Conservation (phyloP, 495 filamentous ascomycete genomes). For the Monascus purpureus region DNA sequence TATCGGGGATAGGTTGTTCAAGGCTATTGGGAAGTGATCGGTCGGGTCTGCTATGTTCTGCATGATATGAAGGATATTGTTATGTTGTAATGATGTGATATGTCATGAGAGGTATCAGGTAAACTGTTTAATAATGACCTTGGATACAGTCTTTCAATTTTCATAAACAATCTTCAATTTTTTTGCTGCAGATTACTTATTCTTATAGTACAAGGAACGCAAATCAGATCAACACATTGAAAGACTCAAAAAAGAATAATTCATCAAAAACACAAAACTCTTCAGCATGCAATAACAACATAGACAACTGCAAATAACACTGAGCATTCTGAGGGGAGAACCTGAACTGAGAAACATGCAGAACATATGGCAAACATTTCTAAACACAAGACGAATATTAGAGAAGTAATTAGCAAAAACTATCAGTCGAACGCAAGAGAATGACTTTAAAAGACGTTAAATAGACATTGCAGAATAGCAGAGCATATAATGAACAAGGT, state of each 20-base stretch:
- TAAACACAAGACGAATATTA: no score
- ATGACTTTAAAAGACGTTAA: conserved; percentile 4
- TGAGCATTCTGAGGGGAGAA: no score
- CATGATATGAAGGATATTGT: not conserved
- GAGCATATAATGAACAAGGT: conserved; percentile 16
- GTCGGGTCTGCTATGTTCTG: not conserved
- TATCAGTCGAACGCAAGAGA: conserved; percentile 11
- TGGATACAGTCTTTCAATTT: no score
- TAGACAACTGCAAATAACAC: no score
- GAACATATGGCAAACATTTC: no score
- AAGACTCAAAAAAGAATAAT: not conserved
- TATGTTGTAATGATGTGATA: no score
- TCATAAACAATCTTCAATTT: not conserved
- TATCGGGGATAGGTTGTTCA: conserved; percentile 83
- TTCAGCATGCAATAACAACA: no score
- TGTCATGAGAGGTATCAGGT: no score
- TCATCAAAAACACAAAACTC: not conserved
- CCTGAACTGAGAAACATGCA: no score
- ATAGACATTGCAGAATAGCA: no score
- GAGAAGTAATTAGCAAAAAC: no score
- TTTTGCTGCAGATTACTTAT: not conserved
- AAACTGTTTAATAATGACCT: no score
- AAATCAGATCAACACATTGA: not conserved
- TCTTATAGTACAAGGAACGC: conserved; percentile 5
- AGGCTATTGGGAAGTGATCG: conserved; percentile 73